Evolutionary conservation across 805 yeast species (phyloP).

Genomic region (Maudiozyma bulderi): DNA sequence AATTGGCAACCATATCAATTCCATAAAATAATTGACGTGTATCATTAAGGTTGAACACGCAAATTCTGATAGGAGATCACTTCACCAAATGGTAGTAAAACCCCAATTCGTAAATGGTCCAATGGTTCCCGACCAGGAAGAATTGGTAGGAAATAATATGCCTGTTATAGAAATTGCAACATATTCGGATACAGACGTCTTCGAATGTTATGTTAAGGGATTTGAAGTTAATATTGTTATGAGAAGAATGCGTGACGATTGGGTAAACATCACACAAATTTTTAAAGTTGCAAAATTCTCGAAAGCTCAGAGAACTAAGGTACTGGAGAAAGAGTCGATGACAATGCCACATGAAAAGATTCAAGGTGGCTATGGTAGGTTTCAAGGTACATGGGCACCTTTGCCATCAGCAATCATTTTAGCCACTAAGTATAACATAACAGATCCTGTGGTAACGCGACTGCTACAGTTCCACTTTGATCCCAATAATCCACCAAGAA

Average conservation of each 20-base stretch:
- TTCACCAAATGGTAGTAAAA: neutral
- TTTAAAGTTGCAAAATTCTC: slow-evolving; percentile 69
- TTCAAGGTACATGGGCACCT: slow-evolving; percentile 85
- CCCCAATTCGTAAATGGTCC: neutral
- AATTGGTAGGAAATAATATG: neutral
- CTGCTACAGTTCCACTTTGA: slow-evolving; percentile 47
- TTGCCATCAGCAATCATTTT: slow-evolving; percentile 51
- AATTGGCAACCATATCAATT: no score
- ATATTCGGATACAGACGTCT: slow-evolving; percentile 43
- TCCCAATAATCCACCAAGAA: slow-evolving; percentile 36
- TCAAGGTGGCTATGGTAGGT: slow-evolving; percentile 79
- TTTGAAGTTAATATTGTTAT: slow-evolving; percentile 36
- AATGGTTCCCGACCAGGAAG: neutral
- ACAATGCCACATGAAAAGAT: slow-evolving; percentile 64
- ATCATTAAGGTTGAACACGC: neutral
- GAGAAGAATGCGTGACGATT: slow-evolving; percentile 84
- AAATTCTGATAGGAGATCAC: neutral
- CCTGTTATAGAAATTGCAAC: slow-evolving; percentile 34
- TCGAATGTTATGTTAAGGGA: slow-evolving; percentile 56
- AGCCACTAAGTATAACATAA: slow-evolving; percentile 42
- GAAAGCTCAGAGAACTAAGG: slow-evolving; percentile 68
- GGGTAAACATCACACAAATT: slow-evolving; percentile 88
- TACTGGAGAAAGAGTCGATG: slow-evolving; percentile 67
- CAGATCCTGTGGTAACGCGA: slow-evolving; percentile 39
- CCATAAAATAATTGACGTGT: neutral